Conservation (phyloP, 2,329 filamentous ascomycete species). For the Aurifilum marmelostoma region DNA sequence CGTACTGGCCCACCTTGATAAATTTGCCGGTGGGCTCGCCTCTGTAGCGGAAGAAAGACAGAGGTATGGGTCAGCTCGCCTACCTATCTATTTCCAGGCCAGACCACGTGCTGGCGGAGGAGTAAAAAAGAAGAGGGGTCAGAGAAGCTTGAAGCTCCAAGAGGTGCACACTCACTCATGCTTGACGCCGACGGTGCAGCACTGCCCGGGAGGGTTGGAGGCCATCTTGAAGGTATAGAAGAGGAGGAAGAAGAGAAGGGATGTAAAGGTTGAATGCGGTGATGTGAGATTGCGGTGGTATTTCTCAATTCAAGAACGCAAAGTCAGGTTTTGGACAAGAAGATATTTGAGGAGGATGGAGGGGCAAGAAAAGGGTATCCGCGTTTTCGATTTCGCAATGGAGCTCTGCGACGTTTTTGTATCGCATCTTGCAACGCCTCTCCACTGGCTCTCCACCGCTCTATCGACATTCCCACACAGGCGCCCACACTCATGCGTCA, state of each 20-base stretch:
- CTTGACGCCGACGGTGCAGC: conserved; percentile 56
- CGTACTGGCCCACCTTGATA: conserved; percentile 51
- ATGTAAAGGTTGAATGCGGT: background rate
- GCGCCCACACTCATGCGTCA: background rate
- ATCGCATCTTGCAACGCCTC: conserved; percentile 1
- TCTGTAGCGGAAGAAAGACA: conserved; percentile 37
- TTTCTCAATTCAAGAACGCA: background rate
- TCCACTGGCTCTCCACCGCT: background rate
- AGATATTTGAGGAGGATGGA: background rate
- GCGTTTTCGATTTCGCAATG: background rate
- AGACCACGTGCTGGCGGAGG: background rate
- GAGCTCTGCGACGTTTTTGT: background rate
- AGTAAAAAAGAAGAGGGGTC: background rate
- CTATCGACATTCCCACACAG: background rate
- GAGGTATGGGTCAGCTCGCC: background rate
- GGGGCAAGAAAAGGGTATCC: background rate
- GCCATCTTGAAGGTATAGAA: conserved; percentile 47
- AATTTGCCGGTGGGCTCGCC: conserved; percentile 51
- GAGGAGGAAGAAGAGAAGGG: background rate
- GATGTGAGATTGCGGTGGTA: background rate
- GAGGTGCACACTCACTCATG: conserved; percentile 51
- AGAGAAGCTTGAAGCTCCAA: background rate
- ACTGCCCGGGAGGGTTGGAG: conserved; percentile 54
- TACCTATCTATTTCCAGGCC: background rate
- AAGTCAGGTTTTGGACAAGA: background rate